Conservation (phyloP, 2,329 filamentous ascomycete genomes). For the Escovopsis sp. region DNA sequence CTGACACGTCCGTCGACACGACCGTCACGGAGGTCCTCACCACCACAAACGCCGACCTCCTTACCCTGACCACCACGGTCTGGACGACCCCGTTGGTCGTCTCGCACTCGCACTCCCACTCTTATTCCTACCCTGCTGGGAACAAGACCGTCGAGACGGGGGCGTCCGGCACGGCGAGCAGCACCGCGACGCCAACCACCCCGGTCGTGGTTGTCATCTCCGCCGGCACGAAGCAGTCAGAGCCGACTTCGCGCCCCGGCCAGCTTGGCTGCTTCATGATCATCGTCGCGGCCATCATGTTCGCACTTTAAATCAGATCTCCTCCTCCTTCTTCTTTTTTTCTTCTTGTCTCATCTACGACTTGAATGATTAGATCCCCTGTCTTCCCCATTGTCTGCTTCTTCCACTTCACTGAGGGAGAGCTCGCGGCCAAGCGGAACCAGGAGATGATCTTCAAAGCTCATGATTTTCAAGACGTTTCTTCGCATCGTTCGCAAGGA, state of each 20-base stretch:
- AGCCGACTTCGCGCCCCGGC: slow-evolving; percentile 16
- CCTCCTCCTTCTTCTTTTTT: background rate
- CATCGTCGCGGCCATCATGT: slow-evolving; percentile 20
- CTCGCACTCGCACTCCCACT: too few species aligned
- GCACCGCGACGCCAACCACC: slow-evolving; percentile 9
- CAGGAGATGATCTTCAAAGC: too few species aligned
- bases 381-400: too few species aligned
- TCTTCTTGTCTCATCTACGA: too few species aligned
- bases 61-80: slow-evolving; percentile 19
- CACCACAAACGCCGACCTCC: slow-evolving; percentile 14
- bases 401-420: too few species aligned
- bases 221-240: slow-evolving; percentile 18
- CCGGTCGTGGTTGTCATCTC: slow-evolving; percentile 17
- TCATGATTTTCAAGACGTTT: too few species aligned
- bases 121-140: slow-evolving; percentile 12
- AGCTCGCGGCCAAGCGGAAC: too few species aligned
- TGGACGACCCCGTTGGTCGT: slow-evolving; percentile 10
- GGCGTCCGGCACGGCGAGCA: slow-evolving; percentile 14
- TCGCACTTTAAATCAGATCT: slow-evolving; percentile 15
- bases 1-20: slow-evolving; percentile 9
- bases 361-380: too few species aligned
- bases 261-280: slow-evolving; percentile 22
- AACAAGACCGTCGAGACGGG: slow-evolving; percentile 15
- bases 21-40: slow-evolving; percentile 20
- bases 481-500: too few species aligned